These are phyloP conservation scores for Syzygium jambos DNA, from an alignment of 345 rosid species.

Conservation along the genomic window DNA sequence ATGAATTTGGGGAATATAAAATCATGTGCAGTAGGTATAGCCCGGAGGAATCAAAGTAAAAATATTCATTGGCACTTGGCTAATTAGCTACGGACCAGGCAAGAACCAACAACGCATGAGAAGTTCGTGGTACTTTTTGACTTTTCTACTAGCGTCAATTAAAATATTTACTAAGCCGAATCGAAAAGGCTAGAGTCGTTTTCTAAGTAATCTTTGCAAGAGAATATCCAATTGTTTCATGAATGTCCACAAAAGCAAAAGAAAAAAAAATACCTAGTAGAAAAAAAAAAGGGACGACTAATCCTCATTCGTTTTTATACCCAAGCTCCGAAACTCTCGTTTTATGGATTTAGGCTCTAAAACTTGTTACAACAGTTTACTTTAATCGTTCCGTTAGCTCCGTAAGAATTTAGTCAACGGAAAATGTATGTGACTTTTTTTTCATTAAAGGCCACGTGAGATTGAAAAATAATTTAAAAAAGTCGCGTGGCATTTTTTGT, in stretches of 20 bases:
- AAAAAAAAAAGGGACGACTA: not conserved
- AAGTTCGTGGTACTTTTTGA: not conserved
- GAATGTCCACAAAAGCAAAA: not conserved
- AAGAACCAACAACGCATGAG: not conserved
- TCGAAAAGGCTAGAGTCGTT: not conserved
- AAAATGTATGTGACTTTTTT: not conserved
- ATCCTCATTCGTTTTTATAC: not conserved
- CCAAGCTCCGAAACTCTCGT: not conserved
- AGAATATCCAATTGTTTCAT: not conserved
- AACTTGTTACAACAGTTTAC: not conserved
- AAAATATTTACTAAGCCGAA: not conserved
- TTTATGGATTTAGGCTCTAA: not conserved
- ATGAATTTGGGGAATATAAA: not conserved
- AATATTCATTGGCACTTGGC: not conserved
- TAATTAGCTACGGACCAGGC: not conserved
- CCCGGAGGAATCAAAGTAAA: not conserved
- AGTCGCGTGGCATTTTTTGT: not conserved
- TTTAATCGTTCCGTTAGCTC: fast-evolving
- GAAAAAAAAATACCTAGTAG: not conserved
- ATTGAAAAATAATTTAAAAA: not conserved
- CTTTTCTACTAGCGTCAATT: not conserved
- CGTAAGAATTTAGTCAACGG: not conserved
- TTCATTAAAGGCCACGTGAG: fast-evolving
- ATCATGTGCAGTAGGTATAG: not conserved
- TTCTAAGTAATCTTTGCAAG: not conserved